Percentiles rank a stretch among this genome's conserved stretches.
These are phyloP conservation scores for Aspergillus neoniger DNA, from an alignment of 2,329 filamentous ascomycete genomes.

Conservation along the genomic window DNA sequence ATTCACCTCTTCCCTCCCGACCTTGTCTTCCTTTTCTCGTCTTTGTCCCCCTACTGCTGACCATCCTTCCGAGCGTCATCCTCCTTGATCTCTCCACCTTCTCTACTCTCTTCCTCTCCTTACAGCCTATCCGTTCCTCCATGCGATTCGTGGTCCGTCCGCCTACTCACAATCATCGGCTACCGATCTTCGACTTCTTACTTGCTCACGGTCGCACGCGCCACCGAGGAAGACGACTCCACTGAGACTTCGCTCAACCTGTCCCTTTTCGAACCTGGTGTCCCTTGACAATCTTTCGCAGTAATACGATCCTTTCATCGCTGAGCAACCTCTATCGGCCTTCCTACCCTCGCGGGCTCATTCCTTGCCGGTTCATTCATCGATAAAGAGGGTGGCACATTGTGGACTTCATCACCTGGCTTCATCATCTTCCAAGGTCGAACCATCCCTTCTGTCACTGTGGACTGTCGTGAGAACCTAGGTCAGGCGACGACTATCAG, in stretches of 20 bases:
- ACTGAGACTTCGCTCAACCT: constrained; percentile 9
- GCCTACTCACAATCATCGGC: constrained; percentile 21
- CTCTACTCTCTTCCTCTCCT: not conserved
- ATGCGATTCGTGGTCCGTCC: constrained; percentile 28
- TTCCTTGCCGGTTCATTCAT: not conserved
- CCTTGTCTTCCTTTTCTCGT: constrained; percentile 14
- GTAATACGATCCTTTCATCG: not conserved
- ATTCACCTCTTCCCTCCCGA: constrained; percentile 12
- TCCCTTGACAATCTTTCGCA: not conserved
- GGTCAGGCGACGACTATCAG: constrained; percentile 6
- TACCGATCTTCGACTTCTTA: constrained; percentile 25
- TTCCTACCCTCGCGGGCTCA: not conserved
- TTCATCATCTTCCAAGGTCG: not conserved
- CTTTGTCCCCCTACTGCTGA: constrained; percentile 8
- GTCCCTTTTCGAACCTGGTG: not conserved
- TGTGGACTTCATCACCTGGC: not conserved
- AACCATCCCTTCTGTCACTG: not conserved
- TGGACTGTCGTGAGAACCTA: not conserved
- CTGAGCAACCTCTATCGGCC: not conserved
- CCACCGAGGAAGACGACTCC: constrained; percentile 20
- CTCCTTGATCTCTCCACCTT: constrained; percentile 5
- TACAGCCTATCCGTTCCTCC: constrained; percentile 13
- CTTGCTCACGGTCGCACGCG: constrained; percentile 29
- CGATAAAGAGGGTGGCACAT: constrained; percentile 1
- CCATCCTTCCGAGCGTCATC: constrained; percentile 6